phyloP scores from a whole-genome alignment of 2,329 filamentous ascomycete genomes.

The Ciborinia camelliae region DNA sequence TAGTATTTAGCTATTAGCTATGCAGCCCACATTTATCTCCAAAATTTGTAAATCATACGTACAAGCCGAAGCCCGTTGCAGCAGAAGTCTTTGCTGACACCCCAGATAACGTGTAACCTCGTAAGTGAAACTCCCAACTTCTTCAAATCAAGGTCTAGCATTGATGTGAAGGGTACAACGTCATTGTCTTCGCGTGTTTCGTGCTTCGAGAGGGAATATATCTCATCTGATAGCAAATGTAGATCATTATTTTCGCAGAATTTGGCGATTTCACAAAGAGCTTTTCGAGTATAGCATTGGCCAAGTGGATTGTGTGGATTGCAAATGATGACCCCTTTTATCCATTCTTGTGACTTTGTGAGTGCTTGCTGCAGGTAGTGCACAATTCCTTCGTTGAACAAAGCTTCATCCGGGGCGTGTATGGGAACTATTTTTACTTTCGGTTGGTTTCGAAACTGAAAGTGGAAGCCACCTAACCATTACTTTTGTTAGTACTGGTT shows the following conservation, averaged over 20 bases:
- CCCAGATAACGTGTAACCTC: no score
- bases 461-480: conserved; percentile 12
- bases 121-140: no score
- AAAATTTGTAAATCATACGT: background rate
- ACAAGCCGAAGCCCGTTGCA: no score
- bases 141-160: conserved; percentile 35
- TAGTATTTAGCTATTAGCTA: background rate
- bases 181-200: conserved; percentile 32
- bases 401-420: background rate
- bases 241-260: conserved; percentile 8
- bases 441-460: conserved; percentile 1
- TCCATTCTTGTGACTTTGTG: background rate
- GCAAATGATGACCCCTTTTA: conserved; percentile 15
- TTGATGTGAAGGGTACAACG: conserved; percentile 45
- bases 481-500: background rate
- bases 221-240: conserved; percentile 15
- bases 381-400: background rate
- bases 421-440: conserved; percentile 6
- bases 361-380: conserved; percentile 7
- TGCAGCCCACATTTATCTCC: no score
- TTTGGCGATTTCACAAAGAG: background rate
- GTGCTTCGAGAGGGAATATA: conserved; percentile 39
- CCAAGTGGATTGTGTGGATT: conserved; percentile 20
- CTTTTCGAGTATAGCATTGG: conserved; percentile 12
- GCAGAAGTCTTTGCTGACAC: no score